Evolutionary conservation across 108 stramenopile genomes (phyloP), one percentile per base, ranked within the genome.

Genomic region (Cylindrotheca fusiformis): DNA sequence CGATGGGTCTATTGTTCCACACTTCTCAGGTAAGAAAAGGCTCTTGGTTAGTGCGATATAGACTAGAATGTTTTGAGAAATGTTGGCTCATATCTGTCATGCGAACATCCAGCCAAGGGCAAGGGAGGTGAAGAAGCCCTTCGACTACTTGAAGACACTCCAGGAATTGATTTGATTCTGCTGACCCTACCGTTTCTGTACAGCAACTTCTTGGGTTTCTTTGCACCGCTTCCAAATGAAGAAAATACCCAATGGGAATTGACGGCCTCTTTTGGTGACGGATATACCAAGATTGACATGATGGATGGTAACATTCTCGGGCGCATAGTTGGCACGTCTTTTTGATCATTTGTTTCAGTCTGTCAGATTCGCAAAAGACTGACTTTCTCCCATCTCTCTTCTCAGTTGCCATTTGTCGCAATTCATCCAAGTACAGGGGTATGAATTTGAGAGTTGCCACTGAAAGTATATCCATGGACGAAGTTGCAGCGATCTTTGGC

Each of bases 1-100:
- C 41, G 84, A 85, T 46, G 84, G 84, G 17, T 71, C 77, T n/a
- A 76, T 85, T 48, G 78, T 80, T 1, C 78, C 80, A 20, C 80
- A 85, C 45, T 85, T 63, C 47, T 66, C 75, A 4, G 79, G 79
- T 27, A 72, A 47, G 63, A 19, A 17, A 8, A 46, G 1, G 36
- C 36, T 41, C 36, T n/a, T n/a, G n/a, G n/a, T n/a, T n/a, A n/a
- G n/a, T n/a, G n/a, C n/a, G n/a, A n/a, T n/a, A n/a, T n/a, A n/a
- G n/a, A n/a, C n/a, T n/a, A n/a, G n/a, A n/a, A n/a, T n/a, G n/a
- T n/a, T n/a, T n/a, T n/a, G n/a, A n/a, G n/a, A n/a, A n/a, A 8
- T 19, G 20, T 22, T n/a, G 50, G 5, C 22, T 51, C 4, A 6
- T 51, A 6, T 51, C n/a, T 29, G 21, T 27, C 25, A 10, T 27